Evolutionary conservation across 2,329 filamentous ascomycete genomes (phyloP).

Genomic region (Neodidymelliopsis sp.): DNA sequence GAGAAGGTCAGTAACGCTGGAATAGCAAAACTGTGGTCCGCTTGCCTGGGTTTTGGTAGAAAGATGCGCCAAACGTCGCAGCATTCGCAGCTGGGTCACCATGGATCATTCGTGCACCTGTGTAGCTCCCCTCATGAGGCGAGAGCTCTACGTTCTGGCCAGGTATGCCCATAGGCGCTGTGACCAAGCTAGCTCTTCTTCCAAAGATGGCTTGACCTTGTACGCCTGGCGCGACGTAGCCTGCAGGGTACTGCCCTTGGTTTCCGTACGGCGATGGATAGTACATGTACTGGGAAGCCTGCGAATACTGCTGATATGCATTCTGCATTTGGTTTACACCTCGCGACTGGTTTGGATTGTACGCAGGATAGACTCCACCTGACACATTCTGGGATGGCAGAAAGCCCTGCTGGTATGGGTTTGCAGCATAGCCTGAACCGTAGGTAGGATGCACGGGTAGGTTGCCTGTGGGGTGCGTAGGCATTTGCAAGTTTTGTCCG

Average conservation of each 20-base stretch:
- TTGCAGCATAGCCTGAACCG: conserved; percentile 33
- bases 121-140: conserved; percentile 30
- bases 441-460: conserved; percentile 38
- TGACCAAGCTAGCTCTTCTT: conserved; percentile 38
- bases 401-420: conserved; percentile 41
- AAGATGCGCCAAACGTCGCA: conserved; percentile 25
- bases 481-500: conserved; percentile 49
- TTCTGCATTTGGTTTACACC: conserved; percentile 32
- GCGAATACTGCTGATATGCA: conserved; percentile 41
- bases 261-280: conserved; percentile 44
- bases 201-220: conserved; percentile 39
- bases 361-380: conserved; percentile 33
- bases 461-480: conserved; percentile 28
- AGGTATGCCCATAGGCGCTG: conserved; percentile 24
- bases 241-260: conserved; percentile 37
- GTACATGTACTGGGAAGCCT: conserved; percentile 46
- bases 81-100: conserved; percentile 27
- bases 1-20: background rate
- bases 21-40: conserved; percentile 13
- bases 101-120: conserved; percentile 22
- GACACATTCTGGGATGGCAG: conserved; percentile 35
- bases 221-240: conserved; percentile 33
- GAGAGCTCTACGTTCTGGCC: conserved; percentile 32
- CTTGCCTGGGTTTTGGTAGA: conserved; percentile 11
- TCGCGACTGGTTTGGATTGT: conserved; percentile 36